Evolutionary conservation across 768 basidiomycete species (phyloP), one percentile per base, ranked within the genome.

Genomic region (Tricholomella constricta): DNA sequence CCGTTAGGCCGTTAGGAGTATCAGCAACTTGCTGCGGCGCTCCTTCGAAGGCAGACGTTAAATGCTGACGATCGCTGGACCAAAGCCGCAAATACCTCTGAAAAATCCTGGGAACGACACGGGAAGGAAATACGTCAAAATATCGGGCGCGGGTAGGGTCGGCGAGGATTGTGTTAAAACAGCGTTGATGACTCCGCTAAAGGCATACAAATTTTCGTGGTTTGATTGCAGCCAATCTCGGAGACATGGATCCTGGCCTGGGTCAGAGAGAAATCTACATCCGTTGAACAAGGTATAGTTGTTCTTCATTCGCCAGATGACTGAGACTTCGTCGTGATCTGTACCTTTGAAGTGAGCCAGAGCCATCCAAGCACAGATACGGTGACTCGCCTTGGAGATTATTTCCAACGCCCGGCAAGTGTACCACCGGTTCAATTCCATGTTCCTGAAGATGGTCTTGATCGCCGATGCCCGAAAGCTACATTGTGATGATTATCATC

Each of bases 401-500:
- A 9, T 32, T 58, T n/a, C 74, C 73, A 19, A 75, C 73, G 3
- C 69, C 69, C 1, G 73, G 70, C 17, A 71, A 58, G 51, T 71
- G 32, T 4, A 70, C 60, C 22, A 69, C 35, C 5, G 70, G 20
- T 27, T 60, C 45, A 49, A 72, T 69, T 6, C 66, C 66, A 27
- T 64, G 45, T 19, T 60, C 17, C 8, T 35, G 32, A 2, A 73
- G 62, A 3, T 68, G 64, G 2, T 55, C 37, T 4, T 34, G 14
- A 48, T 71, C 65, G 11, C 72, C 71, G 47, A 73, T 72, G 10
- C 72, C 72, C 4, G 72, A 73, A 15, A 70, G 64, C 69, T 68
- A 53, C 27, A 37, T 25, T 22, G 5, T 37, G 36, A 9, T 43
- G 38, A 36, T 6, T 17, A 9, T 44, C 11, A 17, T 32, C 20